Percentiles rank a stretch among this genome's conserved stretches.
Evolutionary conservation across 306 rosid genomes (phyloP).

Genomic region (Potentilla sterilis): DNA sequence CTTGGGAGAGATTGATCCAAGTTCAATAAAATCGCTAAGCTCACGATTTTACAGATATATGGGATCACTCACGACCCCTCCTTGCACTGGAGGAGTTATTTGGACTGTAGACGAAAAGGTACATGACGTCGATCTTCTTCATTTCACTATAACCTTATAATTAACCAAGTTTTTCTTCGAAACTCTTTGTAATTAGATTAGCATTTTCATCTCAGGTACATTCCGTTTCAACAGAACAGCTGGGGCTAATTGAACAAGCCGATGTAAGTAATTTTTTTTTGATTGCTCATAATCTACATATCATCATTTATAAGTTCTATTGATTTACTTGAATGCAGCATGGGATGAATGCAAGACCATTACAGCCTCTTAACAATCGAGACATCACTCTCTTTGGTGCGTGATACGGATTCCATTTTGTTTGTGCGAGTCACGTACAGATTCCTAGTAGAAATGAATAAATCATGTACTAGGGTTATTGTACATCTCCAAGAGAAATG

Average conservation of each 20-base stretch:
- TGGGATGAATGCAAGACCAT: constrained; percentile 37
- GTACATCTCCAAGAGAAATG: not conserved
- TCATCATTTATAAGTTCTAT: not conserved
- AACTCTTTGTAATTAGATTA: not conserved
- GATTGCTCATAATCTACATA: not conserved
- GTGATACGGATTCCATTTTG: not conserved
- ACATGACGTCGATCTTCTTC: not conserved
- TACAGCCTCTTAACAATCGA: constrained; percentile 34
- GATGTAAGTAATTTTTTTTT: not conserved
- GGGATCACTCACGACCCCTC: constrained; percentile 79
- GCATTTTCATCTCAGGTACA: constrained; percentile 29
- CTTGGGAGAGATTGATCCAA: constrained; percentile 52
- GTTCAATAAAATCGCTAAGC: constrained; percentile 22
- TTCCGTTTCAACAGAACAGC: constrained; percentile 43
- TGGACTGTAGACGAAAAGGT: constrained; percentile 67
- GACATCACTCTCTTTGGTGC: constrained; percentile 6
- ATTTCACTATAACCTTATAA: not conserved
- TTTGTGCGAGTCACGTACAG: not conserved
- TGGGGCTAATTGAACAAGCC: constrained; percentile 28
- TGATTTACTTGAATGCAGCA: constrained; percentile 20
- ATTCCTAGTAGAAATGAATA: not conserved
- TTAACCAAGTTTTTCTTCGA: not conserved
- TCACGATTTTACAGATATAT: constrained; percentile 46
- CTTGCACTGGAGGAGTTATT: constrained; percentile 70
- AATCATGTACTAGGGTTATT: not conserved